Percentiles rank a stretch among this genome's conserved stretches.
phyloP scores from a whole-genome alignment of 2,329 filamentous ascomycete species.

The Thelonectria blattea region DNA sequence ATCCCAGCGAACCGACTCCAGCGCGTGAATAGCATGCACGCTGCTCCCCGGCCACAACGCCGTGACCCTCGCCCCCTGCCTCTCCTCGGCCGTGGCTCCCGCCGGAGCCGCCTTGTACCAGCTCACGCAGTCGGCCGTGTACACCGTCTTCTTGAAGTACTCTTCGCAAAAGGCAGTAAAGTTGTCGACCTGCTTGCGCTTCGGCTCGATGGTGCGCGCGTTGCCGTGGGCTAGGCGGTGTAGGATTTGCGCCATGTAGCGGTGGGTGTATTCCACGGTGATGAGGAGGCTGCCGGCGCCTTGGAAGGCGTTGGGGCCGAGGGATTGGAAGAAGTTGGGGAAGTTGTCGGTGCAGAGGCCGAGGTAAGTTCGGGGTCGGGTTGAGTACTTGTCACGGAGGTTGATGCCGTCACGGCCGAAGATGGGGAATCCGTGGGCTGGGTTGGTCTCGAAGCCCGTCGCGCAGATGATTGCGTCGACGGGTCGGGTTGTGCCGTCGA shows the following conservation, averaged over 20 bases:
- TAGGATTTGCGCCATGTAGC: conserved; percentile 15
- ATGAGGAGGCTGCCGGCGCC: conserved; percentile 12
- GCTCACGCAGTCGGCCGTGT: conserved; percentile 9
- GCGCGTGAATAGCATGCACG: conserved; percentile 5
- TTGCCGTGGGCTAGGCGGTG: conserved; percentile 8
- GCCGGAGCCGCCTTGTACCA: conserved; percentile 19
- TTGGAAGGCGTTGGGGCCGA: conserved; percentile 12
- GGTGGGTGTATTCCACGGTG: conserved; percentile 15
- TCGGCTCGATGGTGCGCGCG: conserved; percentile 9
- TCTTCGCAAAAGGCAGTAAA: conserved; percentile 20
- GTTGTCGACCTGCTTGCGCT: conserved; percentile 11
- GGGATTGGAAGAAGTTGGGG: conserved; percentile 16
- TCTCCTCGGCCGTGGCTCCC: neutral
- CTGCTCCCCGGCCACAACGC: conserved; percentile 23
- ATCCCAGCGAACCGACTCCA: conserved; percentile 16
- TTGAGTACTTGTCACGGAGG: neutral
- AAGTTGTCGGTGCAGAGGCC: conserved; percentile 11
- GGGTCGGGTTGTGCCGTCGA: neutral
- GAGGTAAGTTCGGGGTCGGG: conserved; percentile 2
- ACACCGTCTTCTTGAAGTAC: conserved; percentile 21
- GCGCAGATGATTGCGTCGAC: conserved; percentile 18
- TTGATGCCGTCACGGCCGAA: conserved; percentile 9
- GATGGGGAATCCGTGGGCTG: conserved; percentile 6
- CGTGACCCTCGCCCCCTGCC: neutral
- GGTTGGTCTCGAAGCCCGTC: conserved; percentile 13